phyloP scores from a whole-genome alignment of 2,329 filamentous ascomycete genomes.

The Fusarium sp. region DNA sequence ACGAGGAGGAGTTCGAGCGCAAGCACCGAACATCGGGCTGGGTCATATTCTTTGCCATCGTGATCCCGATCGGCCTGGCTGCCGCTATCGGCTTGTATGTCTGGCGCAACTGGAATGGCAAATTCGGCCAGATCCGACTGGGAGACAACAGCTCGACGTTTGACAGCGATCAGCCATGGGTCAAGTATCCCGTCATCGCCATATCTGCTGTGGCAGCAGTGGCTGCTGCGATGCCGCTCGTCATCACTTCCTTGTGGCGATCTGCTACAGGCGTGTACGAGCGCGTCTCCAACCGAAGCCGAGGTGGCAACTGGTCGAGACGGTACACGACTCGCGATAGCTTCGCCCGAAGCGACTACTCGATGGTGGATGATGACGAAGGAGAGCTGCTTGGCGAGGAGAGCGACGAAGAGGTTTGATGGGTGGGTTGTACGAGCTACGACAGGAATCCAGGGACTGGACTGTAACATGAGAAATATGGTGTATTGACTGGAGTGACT shows the following conservation, averaged over 20 bases:
- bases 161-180: slow-evolving; percentile 75
- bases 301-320: slow-evolving; percentile 61
- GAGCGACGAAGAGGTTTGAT: slow-evolving; percentile 81
- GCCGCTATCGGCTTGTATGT: slow-evolving; percentile 81
- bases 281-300: slow-evolving; percentile 58
- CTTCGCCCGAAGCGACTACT: slow-evolving; percentile 91
- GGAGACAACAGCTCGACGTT: slow-evolving; percentile 70
- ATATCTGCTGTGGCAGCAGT: slow-evolving; percentile 70
- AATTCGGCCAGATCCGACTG: slow-evolving; percentile 90
- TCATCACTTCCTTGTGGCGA: slow-evolving; percentile 77
- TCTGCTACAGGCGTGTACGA: slow-evolving; percentile 61
- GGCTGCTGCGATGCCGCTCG: slow-evolving; percentile 69
- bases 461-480: slow-evolving; percentile 21
- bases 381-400: slow-evolving; percentile 93
- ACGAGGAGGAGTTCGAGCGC: slow-evolving; percentile 80
- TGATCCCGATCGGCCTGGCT: slow-evolving; percentile 76
- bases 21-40: slow-evolving; percentile 74
- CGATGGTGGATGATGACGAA: slow-evolving; percentile 88
- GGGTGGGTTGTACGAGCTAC: slow-evolving; percentile 30
- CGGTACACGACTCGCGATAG: slow-evolving; percentile 88
- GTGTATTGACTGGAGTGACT: slow-evolving; percentile 23
- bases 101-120: slow-evolving; percentile 83
- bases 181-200: slow-evolving; percentile 82
- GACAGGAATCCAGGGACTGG: slow-evolving; percentile 9
- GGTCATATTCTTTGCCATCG: slow-evolving; percentile 84